Base-by-base conservation (phyloP, 352 stramenopile species). In the Globisporangium mamillatum region DNA sequence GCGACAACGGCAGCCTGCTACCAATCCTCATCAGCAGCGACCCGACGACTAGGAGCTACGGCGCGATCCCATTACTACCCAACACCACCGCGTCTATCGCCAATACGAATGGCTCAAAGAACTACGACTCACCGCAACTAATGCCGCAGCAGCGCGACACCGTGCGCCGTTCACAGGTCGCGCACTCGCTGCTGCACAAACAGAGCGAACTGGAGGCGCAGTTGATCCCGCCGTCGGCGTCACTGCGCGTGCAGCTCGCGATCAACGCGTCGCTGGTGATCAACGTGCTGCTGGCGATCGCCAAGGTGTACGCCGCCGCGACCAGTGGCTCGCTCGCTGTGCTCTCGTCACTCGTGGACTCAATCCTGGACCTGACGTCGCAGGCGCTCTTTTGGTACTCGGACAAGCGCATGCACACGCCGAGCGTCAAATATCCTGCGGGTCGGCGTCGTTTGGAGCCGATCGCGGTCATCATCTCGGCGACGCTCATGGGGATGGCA, bases 401-500 rank as follows among this genome's bases (percentile, higher is more conserved):
- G 46, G 95, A 99, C 77, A 93, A 97, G 67, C 89, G 77, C 67
- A 95, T 92, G 80, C 86, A 96, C 72, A 94, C 88, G 38, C 88
- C 83, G 9, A 90, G 86, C 46, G 89, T 94, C 52, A 89, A 97
- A 72, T 99, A 99, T 78, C 97, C 97, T 0, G 95, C 97, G 0
- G 97, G 97, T 1, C 85, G 93, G 6, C 80, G 80, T 0, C 89
- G 96, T 32, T 79, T 99, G 22, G 97, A 99, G 78, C 95, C 97
- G 1, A 86, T 99, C 70, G 96, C 94, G 0, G 94, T 99, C 36
- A 91, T 99, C 59, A 95, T 97, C 34, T 99, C 94, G 62, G 95
- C 95, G 6, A 97, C 95, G n/a, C 75, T 99, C 10, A 99, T 99
- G 97, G 93, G 93, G 36, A 98, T 99, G 84, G 94, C 92, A 69